phyloP scores from a whole-genome alignment of 2,329 filamentous ascomycete genomes.

The Colletotrichum tropicicola region DNA sequence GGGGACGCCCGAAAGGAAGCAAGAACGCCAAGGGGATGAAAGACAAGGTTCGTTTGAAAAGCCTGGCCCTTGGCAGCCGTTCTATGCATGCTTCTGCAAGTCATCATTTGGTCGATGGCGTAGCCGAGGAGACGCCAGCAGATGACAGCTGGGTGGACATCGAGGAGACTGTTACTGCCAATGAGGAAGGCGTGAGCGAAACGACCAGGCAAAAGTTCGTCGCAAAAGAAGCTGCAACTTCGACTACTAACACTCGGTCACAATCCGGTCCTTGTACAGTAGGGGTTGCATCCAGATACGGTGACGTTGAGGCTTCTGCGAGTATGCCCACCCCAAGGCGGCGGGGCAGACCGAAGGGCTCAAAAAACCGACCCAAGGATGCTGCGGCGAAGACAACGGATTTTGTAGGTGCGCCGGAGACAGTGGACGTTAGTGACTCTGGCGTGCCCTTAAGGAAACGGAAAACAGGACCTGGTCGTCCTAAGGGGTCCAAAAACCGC shows the following conservation, averaged over 20 bases:
- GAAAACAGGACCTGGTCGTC: constrained; percentile 46
- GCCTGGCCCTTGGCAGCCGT: background rate
- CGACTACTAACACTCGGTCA: background rate
- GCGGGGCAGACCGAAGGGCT: constrained; percentile 35
- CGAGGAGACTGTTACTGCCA: constrained; percentile 46
- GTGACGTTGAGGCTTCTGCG: constrained; percentile 1
- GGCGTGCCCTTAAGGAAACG: constrained; percentile 46
- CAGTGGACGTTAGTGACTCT: background rate
- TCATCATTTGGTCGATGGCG: background rate
- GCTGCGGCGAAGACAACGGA: background rate
- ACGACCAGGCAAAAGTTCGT: background rate
- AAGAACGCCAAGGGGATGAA: constrained; percentile 55
- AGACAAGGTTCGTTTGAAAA: constrained; percentile 36
- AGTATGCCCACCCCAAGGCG: constrained; percentile 24
- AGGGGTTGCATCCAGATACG: background rate
- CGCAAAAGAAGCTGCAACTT: background rate
- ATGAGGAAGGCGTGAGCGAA: constrained; percentile 20
- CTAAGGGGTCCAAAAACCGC: constrained; percentile 62
- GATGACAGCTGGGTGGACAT: constrained; percentile 57
- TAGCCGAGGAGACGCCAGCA: constrained; percentile 9
- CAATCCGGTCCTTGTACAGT: background rate
- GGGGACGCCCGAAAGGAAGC: constrained; percentile 58
- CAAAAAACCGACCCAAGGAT: constrained; percentile 25
- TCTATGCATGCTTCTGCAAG: background rate
- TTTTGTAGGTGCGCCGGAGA: background rate